Base-by-base conservation (phyloP, 345 rosid species). In the Kernera saxatilis region DNA sequence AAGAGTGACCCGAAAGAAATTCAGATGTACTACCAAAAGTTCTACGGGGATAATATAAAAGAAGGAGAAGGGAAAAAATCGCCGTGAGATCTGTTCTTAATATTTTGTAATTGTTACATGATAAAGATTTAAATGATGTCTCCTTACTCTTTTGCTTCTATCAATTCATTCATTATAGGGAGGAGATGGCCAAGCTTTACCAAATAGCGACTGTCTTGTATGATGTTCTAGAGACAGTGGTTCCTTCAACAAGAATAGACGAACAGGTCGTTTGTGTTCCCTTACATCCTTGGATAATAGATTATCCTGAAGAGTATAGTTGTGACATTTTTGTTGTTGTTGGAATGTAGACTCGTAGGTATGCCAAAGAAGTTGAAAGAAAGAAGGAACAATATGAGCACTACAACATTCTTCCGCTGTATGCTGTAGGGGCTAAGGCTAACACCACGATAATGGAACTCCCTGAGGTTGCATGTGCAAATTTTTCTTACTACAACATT, bases 151-250 rank as follows among this genome's bases (percentile, higher is more conserved):
- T 70, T 30, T 63, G 39, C 18, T 56, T 69, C 18, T 70, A 5
- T 64, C 18, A 3, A 7, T 57, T 54, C 15, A 55, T 39, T 50
- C 40, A 48, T 73, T 87, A 75, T 79, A 94, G 99, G 84, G 97
- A 92, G 84, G 97, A 89, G 85, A 89, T 94, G 97, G 89, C 84
- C 39, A 92, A 84, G 82, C 79, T 84, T 56, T 84, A 84, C 78
- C 93, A 90, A 81, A 80, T 82, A 70, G 99, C 98, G 13, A 40
- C 97, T 0, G 97, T 94, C n/a, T 85, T 94, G 67, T 90, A 84
- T 78, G 98, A 92, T 78, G 97, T 85, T 78, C 57, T 92, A 77
- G 81, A 3, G 65, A 78, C 89, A 3, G 92, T 94, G 50, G 90
- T 76, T 69, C 89, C 78, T 70, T 0, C 52, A 33, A 0, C 25